Percentiles rank a stretch among this genome's conserved stretches.
Conservation (phyloP, 2,329 filamentous ascomycete genomes). For the Volutella citrinella region DNA sequence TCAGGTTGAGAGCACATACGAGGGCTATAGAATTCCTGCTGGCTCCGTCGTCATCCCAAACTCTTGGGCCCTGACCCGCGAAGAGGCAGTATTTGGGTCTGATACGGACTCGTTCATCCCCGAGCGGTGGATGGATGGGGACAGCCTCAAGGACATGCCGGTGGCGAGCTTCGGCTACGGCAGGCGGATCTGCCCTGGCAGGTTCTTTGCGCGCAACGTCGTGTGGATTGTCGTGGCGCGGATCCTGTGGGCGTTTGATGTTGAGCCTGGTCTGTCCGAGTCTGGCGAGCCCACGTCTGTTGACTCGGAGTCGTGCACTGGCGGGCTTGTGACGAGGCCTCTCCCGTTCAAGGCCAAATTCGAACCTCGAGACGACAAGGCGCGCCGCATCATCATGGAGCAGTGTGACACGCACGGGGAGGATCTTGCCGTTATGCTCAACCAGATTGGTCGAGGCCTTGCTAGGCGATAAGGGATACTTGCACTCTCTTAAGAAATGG, state of each 20-base stretch:
- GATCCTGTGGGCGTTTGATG: conserved; percentile 10
- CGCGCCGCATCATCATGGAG: too few relatives aligned
- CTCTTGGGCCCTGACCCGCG: too few relatives aligned
- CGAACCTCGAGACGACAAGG: conserved; percentile 6
- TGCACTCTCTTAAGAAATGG: too few relatives aligned
- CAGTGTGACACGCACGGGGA: too few relatives aligned
- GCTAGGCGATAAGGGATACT: too few relatives aligned
- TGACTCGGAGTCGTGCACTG: conserved; percentile 8
- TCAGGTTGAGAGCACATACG: conserved; percentile 7
- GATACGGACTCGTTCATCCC: too few relatives aligned
- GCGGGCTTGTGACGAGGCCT: conserved; percentile 7
- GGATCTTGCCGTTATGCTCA: too few relatives aligned
- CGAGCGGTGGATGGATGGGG: too few relatives aligned
- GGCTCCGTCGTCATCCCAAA: too few relatives aligned
- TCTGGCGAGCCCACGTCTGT: conserved; percentile 1
- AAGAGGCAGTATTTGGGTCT: too few relatives aligned
- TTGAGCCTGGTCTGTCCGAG: not conserved
- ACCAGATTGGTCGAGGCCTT: too few relatives aligned
- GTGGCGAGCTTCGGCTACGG: conserved; percentile 40
- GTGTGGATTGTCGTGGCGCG: conserved; percentile 12
- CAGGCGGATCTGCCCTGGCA: conserved; percentile 45
- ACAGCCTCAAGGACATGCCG: conserved; percentile 9
- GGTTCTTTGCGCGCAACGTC: conserved; percentile 43
- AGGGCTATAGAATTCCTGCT: too few relatives aligned
- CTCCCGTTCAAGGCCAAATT: conserved; percentile 10